These are phyloP conservation scores for Fusarium algeriense DNA, from an alignment of 2,329 filamentous ascomycete species.

Conservation along the genomic window DNA sequence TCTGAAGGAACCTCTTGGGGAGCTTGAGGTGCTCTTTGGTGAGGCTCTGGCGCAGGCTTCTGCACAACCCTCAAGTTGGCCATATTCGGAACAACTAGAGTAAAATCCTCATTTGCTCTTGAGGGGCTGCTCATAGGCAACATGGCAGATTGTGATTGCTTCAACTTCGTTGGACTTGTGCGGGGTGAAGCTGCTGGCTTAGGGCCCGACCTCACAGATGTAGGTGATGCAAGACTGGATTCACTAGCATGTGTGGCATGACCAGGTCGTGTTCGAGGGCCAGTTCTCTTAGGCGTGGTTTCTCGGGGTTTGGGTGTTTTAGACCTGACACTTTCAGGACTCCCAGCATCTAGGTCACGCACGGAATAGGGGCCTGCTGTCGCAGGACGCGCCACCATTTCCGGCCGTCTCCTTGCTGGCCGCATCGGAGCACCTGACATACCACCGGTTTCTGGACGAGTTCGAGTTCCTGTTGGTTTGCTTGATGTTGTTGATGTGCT, in stretches of 20 bases:
- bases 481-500: constrained; percentile 48
- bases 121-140: constrained; percentile 57
- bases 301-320: constrained; percentile 66
- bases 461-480: constrained; percentile 54
- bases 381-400: constrained; percentile 69
- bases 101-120: constrained; percentile 65
- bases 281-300: constrained; percentile 65
- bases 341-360: constrained; percentile 59
- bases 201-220: constrained; percentile 48
- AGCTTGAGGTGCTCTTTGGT: constrained; percentile 23
- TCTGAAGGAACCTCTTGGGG: constrained; percentile 23
- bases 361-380: constrained; percentile 76
- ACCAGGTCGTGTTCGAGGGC: constrained; percentile 59
- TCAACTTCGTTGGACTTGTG: constrained; percentile 57
- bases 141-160: constrained; percentile 49
- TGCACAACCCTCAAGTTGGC: constrained; percentile 52
- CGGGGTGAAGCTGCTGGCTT: constrained; percentile 57
- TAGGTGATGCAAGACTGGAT: constrained; percentile 62
- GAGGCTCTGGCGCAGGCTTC: constrained; percentile 36
- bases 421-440: constrained; percentile 74
- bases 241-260: constrained; percentile 65
- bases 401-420: constrained; percentile 68
- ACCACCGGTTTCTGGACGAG: constrained; percentile 64
- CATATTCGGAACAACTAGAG: constrained; percentile 64
- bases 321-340: constrained; percentile 61